Conservation (phyloP, 2,329 filamentous ascomycete genomes). For the Aspergillus oerlinghausenensis region DNA sequence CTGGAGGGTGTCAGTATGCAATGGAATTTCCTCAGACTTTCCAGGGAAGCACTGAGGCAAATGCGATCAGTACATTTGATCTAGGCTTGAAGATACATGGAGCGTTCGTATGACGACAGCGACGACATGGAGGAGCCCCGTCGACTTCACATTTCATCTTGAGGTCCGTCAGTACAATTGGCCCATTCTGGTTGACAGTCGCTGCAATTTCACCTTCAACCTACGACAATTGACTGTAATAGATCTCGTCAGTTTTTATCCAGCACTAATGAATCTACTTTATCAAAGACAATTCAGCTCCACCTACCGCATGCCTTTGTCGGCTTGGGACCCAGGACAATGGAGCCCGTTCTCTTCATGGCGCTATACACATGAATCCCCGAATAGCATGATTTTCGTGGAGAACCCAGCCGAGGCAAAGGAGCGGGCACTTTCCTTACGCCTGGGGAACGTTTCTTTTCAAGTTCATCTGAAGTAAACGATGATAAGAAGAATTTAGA, state of each 20-base stretch:
- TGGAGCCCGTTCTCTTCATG: constrained; percentile 18
- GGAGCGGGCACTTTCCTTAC: neutral
- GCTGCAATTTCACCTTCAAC: constrained; percentile 18
- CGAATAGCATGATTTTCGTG: neutral
- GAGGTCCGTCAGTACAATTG: constrained; percentile 2
- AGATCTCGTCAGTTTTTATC: constrained; percentile 5
- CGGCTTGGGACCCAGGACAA: constrained; percentile 23
- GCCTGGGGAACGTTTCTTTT: neutral
- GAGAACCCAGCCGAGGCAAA: neutral
- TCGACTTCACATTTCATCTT: constrained; percentile 31
- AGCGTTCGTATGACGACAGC: constrained; percentile 20
- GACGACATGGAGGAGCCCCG: constrained; percentile 24
- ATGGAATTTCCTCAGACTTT: neutral
- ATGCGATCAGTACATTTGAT: constrained; percentile 20
- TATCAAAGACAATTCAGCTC: neutral
- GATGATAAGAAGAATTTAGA: neutral
- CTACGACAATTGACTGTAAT: constrained; percentile 27
- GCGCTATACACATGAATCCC: constrained; percentile 1
- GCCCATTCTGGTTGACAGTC: neutral
- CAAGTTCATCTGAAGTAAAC: neutral
- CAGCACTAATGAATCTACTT: neutral
- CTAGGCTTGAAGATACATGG: constrained; percentile 26
- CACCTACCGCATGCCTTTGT: constrained; percentile 30
- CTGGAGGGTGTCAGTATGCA: constrained; percentile 10
- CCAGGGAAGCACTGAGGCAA: neutral